Evolutionary conservation across 805 yeast species (phyloP).

Genomic region (Candida coquimbonensis): DNA sequence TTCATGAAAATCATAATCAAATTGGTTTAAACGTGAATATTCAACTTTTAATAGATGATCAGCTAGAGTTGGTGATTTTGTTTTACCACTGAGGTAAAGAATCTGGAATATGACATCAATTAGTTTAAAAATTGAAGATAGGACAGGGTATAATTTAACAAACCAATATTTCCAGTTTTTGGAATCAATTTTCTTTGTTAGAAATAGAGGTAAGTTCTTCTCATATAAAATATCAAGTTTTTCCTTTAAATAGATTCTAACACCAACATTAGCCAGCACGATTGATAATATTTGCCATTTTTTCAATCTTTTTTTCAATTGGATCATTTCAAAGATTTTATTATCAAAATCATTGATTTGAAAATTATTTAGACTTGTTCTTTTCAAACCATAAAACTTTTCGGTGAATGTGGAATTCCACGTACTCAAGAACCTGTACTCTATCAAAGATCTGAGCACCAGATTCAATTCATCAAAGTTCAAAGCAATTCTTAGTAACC

Average conservation of each 20-base stretch:
- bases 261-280: constrained; percentile 52
- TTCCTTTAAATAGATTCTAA: constrained; percentile 56
- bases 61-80: constrained; percentile 55
- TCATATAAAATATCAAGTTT: constrained; percentile 63
- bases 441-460: constrained; percentile 53
- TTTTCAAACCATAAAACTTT: constrained; percentile 83
- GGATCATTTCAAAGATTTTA: constrained; percentile 33
- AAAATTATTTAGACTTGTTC: constrained; percentile 31
- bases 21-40: constrained; percentile 38
- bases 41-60: constrained; percentile 57
- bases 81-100: constrained; percentile 57
- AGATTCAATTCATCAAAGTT: constrained; percentile 73
- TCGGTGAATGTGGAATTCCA: constrained; percentile 90
- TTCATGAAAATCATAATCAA: constrained; percentile 21
- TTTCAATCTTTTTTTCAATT: constrained; percentile 46
- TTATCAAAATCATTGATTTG: constrained; percentile 25
- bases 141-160: constrained; percentile 54
- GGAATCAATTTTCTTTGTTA: constrained; percentile 39
- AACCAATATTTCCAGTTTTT: constrained; percentile 32
- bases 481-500: constrained; percentile 53
- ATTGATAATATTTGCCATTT: constrained; percentile 46
- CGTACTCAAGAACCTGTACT: constrained; percentile 56
- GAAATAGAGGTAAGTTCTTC: constrained; percentile 48
- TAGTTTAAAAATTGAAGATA: constrained; percentile 40
- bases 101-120: constrained; percentile 53